Evolutionary conservation across 192 early-diverging fungal genomes (phyloP).

Genomic region (Podila verticillata): DNA sequence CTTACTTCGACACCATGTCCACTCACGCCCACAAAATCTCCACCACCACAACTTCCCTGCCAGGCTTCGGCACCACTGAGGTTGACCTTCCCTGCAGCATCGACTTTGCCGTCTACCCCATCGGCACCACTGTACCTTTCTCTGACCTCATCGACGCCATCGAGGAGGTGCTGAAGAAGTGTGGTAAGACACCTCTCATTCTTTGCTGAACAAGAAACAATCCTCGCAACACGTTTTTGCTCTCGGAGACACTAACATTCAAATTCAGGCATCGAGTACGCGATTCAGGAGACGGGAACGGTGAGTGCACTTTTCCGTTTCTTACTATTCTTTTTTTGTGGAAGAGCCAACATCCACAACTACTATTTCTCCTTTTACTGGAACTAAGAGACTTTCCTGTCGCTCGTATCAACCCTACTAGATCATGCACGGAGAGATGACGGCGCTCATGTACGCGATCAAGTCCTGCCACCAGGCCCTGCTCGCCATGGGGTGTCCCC

Average conservation of each 20-base stretch:
- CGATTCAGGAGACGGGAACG: not conserved
- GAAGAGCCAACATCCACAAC: not conserved
- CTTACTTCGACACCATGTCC: not conserved
- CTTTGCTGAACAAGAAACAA: too few relatives aligned
- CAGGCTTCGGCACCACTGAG: not conserved
- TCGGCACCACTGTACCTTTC: constrained; percentile 12
- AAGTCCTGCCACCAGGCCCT: constrained; percentile 11
- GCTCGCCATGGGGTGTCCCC: constrained; percentile 9
- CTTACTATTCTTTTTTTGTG: not conserved
- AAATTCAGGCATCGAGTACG: not conserved
- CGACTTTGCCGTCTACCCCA: constrained; percentile 27
- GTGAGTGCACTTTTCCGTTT: not conserved
- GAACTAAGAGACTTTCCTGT: not conserved
- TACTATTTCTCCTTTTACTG: too few relatives aligned
- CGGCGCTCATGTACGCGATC: constrained; percentile 15
- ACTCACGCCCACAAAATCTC: not conserved
- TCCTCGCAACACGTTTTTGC: too few relatives aligned
- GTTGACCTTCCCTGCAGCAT: not conserved
- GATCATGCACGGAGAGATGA: constrained; percentile 16
- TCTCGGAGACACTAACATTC: too few relatives aligned
- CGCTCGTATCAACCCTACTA: not conserved
- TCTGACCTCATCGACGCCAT: constrained; percentile 5
- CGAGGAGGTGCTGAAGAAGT: constrained; percentile 17
- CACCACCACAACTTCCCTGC: not conserved
- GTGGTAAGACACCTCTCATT: constrained; percentile 3